Conservation (phyloP, 441 rosid genomes). For the Erodium texanum region DNA sequence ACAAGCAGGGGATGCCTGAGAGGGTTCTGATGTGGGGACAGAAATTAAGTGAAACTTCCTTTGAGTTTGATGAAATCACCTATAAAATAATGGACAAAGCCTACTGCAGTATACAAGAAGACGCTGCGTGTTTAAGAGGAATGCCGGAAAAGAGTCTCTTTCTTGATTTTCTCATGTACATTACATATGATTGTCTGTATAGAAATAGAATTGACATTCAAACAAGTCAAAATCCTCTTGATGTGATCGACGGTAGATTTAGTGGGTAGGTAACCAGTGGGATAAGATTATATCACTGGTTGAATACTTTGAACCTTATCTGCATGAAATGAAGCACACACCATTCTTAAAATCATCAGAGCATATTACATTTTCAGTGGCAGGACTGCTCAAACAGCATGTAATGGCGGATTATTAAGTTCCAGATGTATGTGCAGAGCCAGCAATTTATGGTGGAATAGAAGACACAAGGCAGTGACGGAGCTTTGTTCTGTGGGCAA, state of each 20-base stretch:
- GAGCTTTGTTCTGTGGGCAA: neutral
- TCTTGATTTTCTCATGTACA: constrained; percentile 61
- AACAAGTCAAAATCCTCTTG: constrained; percentile 15
- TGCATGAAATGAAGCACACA: neutral
- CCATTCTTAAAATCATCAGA: neutral
- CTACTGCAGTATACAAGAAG: constrained; percentile 21
- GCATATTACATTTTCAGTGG: neutral
- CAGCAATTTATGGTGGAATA: neutral
- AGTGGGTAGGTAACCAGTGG: constrained; percentile 9
- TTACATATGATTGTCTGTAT: constrained; percentile 42
- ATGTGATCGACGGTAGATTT: constrained; percentile 21
- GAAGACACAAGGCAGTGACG: neutral
- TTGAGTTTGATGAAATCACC: constrained; percentile 53
- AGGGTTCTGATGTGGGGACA: constrained; percentile 52
- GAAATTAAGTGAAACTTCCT: constrained; percentile 51
- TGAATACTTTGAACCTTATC: neutral
- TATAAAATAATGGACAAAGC: constrained; percentile 41
- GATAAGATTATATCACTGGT: neutral
- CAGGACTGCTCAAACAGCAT: neutral
- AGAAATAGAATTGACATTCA: constrained; percentile 26
- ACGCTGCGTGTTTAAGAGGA: constrained; percentile 17
- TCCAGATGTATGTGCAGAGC: too few species aligned
- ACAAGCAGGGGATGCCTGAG: constrained; percentile 62
- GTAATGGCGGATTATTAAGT: too few species aligned
- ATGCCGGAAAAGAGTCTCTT: constrained; percentile 41